Evolutionary conservation across 2,329 filamentous ascomycete genomes (phyloP), one percentile per base, ranked within the genome.

Genomic region (Colletotrichum lini): DNA sequence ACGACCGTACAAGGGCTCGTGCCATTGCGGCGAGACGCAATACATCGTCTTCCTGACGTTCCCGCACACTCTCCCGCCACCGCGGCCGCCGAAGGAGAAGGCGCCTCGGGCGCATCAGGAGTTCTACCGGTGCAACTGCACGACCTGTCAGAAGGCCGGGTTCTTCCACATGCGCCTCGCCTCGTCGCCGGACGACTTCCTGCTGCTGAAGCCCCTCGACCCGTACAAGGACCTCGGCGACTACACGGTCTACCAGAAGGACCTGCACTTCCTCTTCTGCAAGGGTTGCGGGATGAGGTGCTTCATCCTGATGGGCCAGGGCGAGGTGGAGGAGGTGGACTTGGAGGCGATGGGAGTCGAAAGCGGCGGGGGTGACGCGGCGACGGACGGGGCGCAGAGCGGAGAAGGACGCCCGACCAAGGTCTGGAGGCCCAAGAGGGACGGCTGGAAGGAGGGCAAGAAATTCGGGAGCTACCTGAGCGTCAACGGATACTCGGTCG

Each of bases 41-140:
- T 88, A 86, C 74, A 77, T 85, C 56, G 74, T 82, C 68, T 82
- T 80, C 60, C 78, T 87, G 57, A 82, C 79, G 5, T 78, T 87
- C 6, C 85, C 85, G n/a, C 62, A 73, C 56, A 76, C 75, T 0
- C 65, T 70, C 13, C 65, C 68, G 16, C 68, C 64, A n/a, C 50
- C 64, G 23, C 68, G 68, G 1, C 49, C 68, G 67, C 44, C 64
- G 26, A 50, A n/a, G 9, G 52, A 26, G 30, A 56, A 54, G 4
- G 45, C 52, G 12, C 65, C 77, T 77, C 60, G 74, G 50, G n/a
- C 70, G 18, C 58, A 69, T 47, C 78, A 80, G 66, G 59, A 72
- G 62, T 67, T 83, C 67, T 80, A 82, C 77, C 78, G 82, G 73
- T 87, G 85, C 79, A 88, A 87, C 72, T 88, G 85, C 76, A 83